Percentiles rank a stretch among this genome's conserved stretches.
phyloP scores from a whole-genome alignment of 164 flowering plant species.

The Buxus sempervirens region DNA sequence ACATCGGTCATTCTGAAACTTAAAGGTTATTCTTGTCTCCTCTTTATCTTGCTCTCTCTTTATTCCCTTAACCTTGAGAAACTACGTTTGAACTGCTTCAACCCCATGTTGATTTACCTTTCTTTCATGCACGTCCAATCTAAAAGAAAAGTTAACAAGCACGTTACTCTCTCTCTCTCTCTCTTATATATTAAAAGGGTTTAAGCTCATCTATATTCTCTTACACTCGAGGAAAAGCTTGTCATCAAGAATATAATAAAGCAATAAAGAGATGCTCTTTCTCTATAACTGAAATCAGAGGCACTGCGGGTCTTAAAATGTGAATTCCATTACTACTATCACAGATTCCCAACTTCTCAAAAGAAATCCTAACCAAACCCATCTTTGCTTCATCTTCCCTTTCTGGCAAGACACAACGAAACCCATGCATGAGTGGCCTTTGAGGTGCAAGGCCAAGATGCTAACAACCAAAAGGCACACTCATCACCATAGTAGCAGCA shows the following conservation, averaged over 20 bases:
- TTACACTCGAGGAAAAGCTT: slow-evolving; percentile 13
- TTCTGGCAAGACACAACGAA: too few species aligned
- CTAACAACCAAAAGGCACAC: too few species aligned
- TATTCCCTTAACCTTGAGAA: slow-evolving; percentile 36
- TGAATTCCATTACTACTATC: slow-evolving; percentile 12
- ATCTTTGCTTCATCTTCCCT: too few species aligned
- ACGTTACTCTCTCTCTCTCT: slow-evolving; percentile 35
- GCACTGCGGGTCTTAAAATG: too few species aligned
- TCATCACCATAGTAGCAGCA: too few species aligned
- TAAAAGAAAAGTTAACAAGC: slow-evolving; percentile 32
- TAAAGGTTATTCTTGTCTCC: slow-evolving; percentile 41
- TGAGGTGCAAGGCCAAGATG: too few species aligned
- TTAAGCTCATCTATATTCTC: not conserved
- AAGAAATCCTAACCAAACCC: too few species aligned
- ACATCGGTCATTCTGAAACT: slow-evolving; percentile 13
- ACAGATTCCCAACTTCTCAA: slow-evolving; percentile 13
- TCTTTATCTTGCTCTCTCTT: slow-evolving; percentile 27
- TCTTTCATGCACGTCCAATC: slow-evolving; percentile 48
- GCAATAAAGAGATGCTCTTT: slow-evolving; percentile 29
- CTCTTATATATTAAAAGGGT: not conserved
- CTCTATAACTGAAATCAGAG: too few species aligned
- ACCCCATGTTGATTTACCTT: slow-evolving; percentile 21
- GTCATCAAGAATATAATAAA: slow-evolving; percentile 40
- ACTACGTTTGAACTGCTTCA: slow-evolving; percentile 47
- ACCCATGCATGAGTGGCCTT: too few species aligned